These are phyloP conservation scores for Penicillium sp. DNA, from an alignment of 2,329 filamentous ascomycete genomes.

Conservation along the genomic window DNA sequence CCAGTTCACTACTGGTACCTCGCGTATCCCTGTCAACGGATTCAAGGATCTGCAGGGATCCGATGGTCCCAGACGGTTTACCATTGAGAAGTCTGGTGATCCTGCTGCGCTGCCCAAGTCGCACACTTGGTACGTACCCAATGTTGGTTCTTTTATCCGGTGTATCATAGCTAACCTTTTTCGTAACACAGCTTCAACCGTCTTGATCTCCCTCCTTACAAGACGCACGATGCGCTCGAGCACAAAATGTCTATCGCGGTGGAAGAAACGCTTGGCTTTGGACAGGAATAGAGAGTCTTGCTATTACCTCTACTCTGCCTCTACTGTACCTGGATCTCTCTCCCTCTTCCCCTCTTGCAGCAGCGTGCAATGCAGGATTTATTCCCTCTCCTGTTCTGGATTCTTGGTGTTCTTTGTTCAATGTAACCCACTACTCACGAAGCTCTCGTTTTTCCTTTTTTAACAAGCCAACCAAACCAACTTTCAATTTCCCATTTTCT, in stretches of 20 bases:
- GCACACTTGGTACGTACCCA: slow-evolving; percentile 83
- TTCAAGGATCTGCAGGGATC: slow-evolving; percentile 99
- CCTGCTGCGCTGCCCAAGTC: slow-evolving; percentile 88
- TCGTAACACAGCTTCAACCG: slow-evolving; percentile 81
- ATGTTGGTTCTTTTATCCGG: neutral
- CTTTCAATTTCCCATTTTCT: neutral
- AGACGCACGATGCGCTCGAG: slow-evolving; percentile 78
- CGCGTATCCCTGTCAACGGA: slow-evolving; percentile 95
- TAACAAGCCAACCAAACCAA: slow-evolving; percentile 3
- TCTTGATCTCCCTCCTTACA: slow-evolving; percentile 91
- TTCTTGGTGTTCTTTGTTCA: slow-evolving; percentile 11
- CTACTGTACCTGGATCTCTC: slow-evolving; percentile 8
- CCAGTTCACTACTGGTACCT: slow-evolving; percentile 97
- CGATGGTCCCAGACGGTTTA: slow-evolving; percentile 91
- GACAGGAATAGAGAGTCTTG: slow-evolving; percentile 72
- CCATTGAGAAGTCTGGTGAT: slow-evolving; percentile 96
- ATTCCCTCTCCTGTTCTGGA: slow-evolving; percentile 12
- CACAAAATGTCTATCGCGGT: slow-evolving; percentile 94
- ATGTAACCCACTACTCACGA: slow-evolving; percentile 15
- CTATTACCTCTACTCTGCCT: slow-evolving; percentile 6
- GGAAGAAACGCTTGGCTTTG: slow-evolving; percentile 98
- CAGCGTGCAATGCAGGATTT: slow-evolving; percentile 7
- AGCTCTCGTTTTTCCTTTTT: neutral
- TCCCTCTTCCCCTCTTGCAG: slow-evolving; percentile 1
- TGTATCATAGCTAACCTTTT: slow-evolving; percentile 22